Evolutionary conservation across 495 filamentous ascomycete species (phyloP), one percentile per base, ranked within the genome.

Genomic region (Saxispiralis lemnorum): DNA sequence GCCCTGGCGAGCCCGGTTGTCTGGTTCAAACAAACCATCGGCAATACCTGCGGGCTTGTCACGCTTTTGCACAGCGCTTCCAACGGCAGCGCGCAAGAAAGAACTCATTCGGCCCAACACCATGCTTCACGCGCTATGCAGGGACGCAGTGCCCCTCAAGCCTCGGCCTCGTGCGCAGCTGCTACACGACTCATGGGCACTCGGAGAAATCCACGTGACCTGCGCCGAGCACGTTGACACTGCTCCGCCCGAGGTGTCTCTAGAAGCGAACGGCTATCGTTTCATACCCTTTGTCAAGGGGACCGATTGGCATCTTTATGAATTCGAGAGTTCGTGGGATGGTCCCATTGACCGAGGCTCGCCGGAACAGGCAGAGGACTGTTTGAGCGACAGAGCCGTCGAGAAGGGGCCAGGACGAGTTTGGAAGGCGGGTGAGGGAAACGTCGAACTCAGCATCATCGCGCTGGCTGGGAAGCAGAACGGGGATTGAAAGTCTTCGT

Each of bases 11-110:
- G 43, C 78, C n/a, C 77, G 0, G 76, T 82, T 2, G 69, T 86
- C 39, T 93, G 86, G 86, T 93, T 83, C 65, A 79, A 81, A 54
- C 86, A 95, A 52, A 93, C 83, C 0, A 95, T 95, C 57, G 68
- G 75, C 38, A 75, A 93, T 59, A 79, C 83, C 2, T 95, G 87
- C 62, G 87, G 86, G 1, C 69, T 83, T 38, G 86, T 89, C 60
- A 85, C 78, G 0, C 63, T 93, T 2, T 61, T 93, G 17, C 85
- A 93, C 62, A 73, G 76, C 43, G 66, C 81, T 4, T 54, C 63
- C 13, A 89, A 89, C 59, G 77, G 74, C 9, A 28, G 24, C 24
- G 18, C 63, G 63, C 40, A 61, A 71, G 1, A 56, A 59, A 11
- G 49, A 57, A 3, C 57, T 68, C 41, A 52, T 78, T 39, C 32